Evolutionary conservation across 192 early-diverging fungal genomes (phyloP).

Genomic region (Entomortierella lignicola): DNA sequence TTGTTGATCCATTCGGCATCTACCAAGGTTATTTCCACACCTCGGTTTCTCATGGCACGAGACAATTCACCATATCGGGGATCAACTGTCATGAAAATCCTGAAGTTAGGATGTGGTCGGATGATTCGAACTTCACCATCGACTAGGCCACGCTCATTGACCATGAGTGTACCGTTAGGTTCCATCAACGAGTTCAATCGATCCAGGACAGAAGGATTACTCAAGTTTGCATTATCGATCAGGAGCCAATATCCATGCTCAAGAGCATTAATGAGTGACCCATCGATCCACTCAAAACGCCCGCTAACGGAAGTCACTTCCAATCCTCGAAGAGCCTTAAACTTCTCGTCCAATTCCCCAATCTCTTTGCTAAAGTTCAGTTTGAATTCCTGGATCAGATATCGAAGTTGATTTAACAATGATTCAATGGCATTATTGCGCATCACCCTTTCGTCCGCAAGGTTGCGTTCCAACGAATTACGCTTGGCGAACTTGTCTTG

Average conservation of each 20-base stretch:
- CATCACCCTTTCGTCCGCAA: constrained; percentile 39
- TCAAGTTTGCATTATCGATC: constrained; percentile 96
- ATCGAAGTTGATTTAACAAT: constrained; percentile 41
- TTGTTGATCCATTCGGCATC: constrained; percentile 64
- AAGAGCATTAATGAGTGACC: constrained; percentile 89
- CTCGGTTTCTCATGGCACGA: constrained; percentile 97
- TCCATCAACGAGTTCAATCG: constrained; percentile 95
- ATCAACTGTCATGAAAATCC: constrained; percentile 97
- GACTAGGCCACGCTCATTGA: constrained; percentile 91
- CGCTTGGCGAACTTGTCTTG: constrained; percentile 38
- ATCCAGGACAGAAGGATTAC: constrained; percentile 94
- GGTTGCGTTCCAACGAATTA: constrained; percentile 13
- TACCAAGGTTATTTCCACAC: constrained; percentile 88
- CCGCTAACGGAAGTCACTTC: constrained; percentile 73
- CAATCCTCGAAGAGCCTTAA: constrained; percentile 52
- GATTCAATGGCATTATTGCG: constrained; percentile 47
- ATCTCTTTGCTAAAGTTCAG: constrained; percentile 36
- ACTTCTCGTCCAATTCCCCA: constrained; percentile 40
- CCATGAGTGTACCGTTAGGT: constrained; percentile 84
- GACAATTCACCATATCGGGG: constrained; percentile 93
- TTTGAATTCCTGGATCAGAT: constrained; percentile 45
- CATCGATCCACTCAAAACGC: constrained; percentile 98
- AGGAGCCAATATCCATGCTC: constrained; percentile 93
- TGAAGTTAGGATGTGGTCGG: constrained; percentile 87
- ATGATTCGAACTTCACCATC: constrained; percentile 83